Evolutionary conservation across 2,329 filamentous ascomycete species (phyloP).

Genomic region (Exophiala sideris): DNA sequence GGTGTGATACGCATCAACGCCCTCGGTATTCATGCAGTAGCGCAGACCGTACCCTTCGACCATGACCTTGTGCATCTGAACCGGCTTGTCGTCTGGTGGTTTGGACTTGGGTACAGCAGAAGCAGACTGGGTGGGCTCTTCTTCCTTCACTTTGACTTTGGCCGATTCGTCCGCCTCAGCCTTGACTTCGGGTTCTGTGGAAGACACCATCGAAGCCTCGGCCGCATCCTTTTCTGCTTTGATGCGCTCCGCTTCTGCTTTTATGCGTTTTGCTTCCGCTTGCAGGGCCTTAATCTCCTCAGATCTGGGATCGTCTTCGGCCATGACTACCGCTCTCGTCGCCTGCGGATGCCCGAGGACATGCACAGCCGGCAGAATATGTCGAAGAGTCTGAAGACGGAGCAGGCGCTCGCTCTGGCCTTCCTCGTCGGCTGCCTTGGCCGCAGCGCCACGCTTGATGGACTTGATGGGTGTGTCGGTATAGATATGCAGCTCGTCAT

Average conservation of each 20-base stretch:
- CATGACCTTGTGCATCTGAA: constrained; percentile 67
- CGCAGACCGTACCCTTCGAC: constrained; percentile 93
- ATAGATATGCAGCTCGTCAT: constrained; percentile 67
- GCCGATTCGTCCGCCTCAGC: constrained; percentile 3
- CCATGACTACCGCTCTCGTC: constrained; percentile 48
- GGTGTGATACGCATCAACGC: constrained; percentile 73
- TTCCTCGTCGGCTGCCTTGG: constrained; percentile 41
- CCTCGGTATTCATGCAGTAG: constrained; percentile 88
- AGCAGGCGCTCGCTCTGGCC: constrained; percentile 65
- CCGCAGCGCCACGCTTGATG: constrained; percentile 41
- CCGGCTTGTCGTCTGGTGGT: constrained; percentile 59
- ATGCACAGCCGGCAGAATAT: constrained; percentile 74
- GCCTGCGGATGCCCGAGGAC: constrained; percentile 88
- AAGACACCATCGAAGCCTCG: background rate
- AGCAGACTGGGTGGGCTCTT: constrained; percentile 7
- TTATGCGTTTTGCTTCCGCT: background rate
- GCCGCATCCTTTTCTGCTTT: constrained; percentile 4
- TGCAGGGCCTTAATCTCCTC: constrained; percentile 26
- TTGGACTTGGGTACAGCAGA: constrained; percentile 1
- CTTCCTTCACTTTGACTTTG: constrained; percentile 20
- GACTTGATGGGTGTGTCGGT: constrained; percentile 54
- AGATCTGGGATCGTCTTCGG: constrained; percentile 29
- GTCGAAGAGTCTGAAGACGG: constrained; percentile 80
- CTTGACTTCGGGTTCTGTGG: constrained; percentile 18
- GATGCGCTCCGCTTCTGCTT: constrained; percentile 4